phyloP scores from a whole-genome alignment of 495 filamentous ascomycete genomes.

The Lasiosphaeria ovina region DNA sequence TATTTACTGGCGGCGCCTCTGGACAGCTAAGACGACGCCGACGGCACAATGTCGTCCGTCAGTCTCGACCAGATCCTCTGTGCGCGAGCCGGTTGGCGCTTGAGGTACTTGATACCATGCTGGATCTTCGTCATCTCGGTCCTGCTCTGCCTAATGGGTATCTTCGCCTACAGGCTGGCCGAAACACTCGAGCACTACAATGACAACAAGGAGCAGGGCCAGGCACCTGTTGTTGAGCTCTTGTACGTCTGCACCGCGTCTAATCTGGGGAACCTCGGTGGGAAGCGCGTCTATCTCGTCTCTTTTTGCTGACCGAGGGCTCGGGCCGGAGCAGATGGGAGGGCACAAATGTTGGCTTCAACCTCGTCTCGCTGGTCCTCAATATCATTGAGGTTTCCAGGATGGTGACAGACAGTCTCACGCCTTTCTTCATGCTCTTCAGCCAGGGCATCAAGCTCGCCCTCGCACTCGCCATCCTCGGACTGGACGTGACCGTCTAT shows the following conservation, averaged over 20 bases:
- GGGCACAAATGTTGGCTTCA: constrained; percentile 43
- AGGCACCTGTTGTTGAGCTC: constrained; percentile 43
- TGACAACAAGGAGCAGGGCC: constrained; percentile 34
- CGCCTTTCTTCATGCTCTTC: constrained; percentile 45
- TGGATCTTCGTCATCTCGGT: constrained; percentile 42
- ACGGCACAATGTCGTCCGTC: constrained; percentile 17
- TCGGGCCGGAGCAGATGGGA: constrained; percentile 39
- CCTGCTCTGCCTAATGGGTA: constrained; percentile 41
- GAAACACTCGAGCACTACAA: constrained; percentile 40
- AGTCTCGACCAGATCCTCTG: constrained; percentile 45
- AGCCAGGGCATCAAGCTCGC: constrained; percentile 44
- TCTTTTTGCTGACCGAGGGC: no score
- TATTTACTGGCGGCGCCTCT: background rate
- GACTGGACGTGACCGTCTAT: constrained; percentile 45
- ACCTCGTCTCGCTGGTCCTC: constrained; percentile 39
- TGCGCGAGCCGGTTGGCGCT: constrained; percentile 42
- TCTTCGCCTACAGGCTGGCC: constrained; percentile 48
- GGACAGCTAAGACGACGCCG: no score
- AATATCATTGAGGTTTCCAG: constrained; percentile 41
- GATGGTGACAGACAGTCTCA: constrained; percentile 43
- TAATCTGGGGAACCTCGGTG: no score
- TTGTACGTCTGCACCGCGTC: constrained; percentile 35
- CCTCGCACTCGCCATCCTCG: constrained; percentile 40
- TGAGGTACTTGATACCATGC: constrained; percentile 37
- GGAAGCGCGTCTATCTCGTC: no score